Conservation (phyloP, 2,329 filamentous ascomycete species). For the Botryotinia globosa region DNA sequence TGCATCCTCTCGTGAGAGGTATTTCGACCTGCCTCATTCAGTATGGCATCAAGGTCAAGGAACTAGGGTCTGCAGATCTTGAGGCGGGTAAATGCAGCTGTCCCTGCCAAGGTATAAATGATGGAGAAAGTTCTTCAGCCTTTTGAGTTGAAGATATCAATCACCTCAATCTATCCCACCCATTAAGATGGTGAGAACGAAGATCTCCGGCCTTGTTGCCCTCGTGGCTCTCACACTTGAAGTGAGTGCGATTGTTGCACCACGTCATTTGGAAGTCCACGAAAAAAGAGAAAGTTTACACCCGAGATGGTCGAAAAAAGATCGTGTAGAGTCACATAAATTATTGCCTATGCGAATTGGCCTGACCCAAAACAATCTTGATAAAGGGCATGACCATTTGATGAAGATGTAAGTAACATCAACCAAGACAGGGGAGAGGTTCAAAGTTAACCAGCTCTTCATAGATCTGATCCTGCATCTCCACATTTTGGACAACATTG, state of each 20-base stretch:
- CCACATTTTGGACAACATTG: conserved; percentile 40
- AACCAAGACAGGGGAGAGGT: not conserved
- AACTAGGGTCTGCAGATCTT: conserved; percentile 18
- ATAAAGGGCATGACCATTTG: conserved; percentile 29
- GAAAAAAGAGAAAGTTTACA: conserved; percentile 29
- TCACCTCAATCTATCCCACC: not conserved
- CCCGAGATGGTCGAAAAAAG: conserved; percentile 31
- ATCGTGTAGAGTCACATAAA: conserved; percentile 27
- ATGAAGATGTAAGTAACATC: conserved; percentile 32
- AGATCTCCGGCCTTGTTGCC: conserved; percentile 13
- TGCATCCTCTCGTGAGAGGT: not conserved
- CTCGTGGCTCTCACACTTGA: conserved; percentile 7
- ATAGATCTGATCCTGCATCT: conserved; percentile 32
- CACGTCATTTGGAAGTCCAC: conserved; percentile 28
- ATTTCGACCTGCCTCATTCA: conserved; percentile 13
- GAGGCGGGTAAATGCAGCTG: conserved; percentile 2
- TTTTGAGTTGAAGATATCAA: not conserved
- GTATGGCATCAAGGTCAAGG: not conserved
- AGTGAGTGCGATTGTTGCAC: conserved; percentile 24
- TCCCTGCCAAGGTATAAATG: conserved; percentile 19
- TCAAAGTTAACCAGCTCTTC: not conserved
- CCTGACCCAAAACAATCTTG: conserved; percentile 30
- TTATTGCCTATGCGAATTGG: conserved; percentile 33
- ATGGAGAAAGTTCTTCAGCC: not conserved
- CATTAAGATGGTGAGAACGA: not conserved